Conservation (phyloP, 768 basidiomycete genomes). For the Lentinula lateritia region DNA sequence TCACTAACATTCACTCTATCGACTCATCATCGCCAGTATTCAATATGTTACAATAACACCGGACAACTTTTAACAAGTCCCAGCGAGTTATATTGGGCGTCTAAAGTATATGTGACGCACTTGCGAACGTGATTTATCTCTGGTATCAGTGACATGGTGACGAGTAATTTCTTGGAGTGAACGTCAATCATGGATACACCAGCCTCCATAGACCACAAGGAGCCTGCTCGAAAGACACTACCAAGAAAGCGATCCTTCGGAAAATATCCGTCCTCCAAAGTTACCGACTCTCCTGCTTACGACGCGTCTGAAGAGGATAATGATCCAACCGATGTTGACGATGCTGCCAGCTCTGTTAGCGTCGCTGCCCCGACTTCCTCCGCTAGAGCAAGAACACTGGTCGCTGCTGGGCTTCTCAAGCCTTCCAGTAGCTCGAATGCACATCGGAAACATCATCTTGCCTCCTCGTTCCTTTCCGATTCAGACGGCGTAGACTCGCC, state of each 20-base stretch:
- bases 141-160: background rate
- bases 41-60: too few relatives aligned
- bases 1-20: background rate
- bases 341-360: constrained; percentile 41
- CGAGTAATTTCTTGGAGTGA: background rate
- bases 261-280: constrained; percentile 47
- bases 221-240: constrained; percentile 26
- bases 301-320: constrained; percentile 89
- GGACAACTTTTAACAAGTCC: too few relatives aligned
- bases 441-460: constrained; percentile 46
- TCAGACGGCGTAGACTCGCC: constrained; percentile 79
- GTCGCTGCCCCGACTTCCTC: constrained; percentile 22
- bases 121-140: background rate
- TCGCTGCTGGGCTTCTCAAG: constrained; percentile 20
- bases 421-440: constrained; percentile 16
- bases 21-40: background rate
- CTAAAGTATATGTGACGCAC: background rate
- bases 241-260: constrained; percentile 67
- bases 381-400: constrained; percentile 14
- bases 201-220: background rate
- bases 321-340: constrained; percentile 79
- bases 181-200: background rate
- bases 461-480: constrained; percentile 53
- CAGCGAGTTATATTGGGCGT: background rate
- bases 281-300: constrained; percentile 68